A percentile compares a stretch with the other conserved stretches of the same genome.
Evolutionary conservation across 2,329 filamentous ascomycete genomes (phyloP).

Genomic region (Colletotrichum australisinense): DNA sequence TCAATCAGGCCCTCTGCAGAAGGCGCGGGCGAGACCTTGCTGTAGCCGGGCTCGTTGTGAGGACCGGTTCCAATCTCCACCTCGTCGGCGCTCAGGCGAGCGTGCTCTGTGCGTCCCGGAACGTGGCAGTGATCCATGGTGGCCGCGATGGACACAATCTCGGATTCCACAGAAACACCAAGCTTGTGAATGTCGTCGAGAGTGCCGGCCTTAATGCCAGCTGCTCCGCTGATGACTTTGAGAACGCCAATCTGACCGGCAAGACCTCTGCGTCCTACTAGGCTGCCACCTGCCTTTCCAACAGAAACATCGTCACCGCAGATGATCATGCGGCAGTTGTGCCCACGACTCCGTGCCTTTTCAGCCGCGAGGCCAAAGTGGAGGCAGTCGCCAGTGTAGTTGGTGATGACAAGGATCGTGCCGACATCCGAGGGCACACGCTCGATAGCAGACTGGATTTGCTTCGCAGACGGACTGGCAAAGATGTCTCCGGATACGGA

Average conservation of each 20-base stretch:
- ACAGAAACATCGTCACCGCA: slow-evolving; percentile 76
- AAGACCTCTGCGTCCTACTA: slow-evolving; percentile 71
- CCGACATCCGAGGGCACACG: slow-evolving; percentile 65
- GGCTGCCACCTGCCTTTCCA: slow-evolving; percentile 61
- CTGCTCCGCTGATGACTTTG: slow-evolving; percentile 66
- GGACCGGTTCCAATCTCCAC: slow-evolving; percentile 75
- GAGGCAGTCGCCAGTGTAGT: slow-evolving; percentile 73
- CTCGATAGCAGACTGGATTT: slow-evolving; percentile 70
- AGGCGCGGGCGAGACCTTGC: slow-evolving; percentile 64
- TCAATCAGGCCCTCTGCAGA: slow-evolving; percentile 61
- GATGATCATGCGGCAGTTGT: slow-evolving; percentile 67
- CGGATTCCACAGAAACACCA: slow-evolving; percentile 59
- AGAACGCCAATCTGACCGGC: slow-evolving; percentile 71
- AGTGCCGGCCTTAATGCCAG: slow-evolving; percentile 54
- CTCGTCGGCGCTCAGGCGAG: slow-evolving; percentile 60
- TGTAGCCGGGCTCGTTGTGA: slow-evolving; percentile 74
- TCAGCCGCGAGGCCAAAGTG: slow-evolving; percentile 71
- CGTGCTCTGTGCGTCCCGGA: slow-evolving; percentile 61
- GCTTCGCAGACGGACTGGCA: slow-evolving; percentile 71
- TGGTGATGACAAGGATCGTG: slow-evolving; percentile 71
- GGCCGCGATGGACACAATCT: slow-evolving; percentile 68
- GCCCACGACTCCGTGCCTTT: slow-evolving; percentile 65
- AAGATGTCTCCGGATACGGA: slow-evolving; percentile 73
- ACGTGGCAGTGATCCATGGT: slow-evolving; percentile 72
- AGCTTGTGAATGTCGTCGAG: slow-evolving; percentile 63